Conservation (phyloP, 257 asterid genomes). For the Leptodermis oblonga region DNA sequence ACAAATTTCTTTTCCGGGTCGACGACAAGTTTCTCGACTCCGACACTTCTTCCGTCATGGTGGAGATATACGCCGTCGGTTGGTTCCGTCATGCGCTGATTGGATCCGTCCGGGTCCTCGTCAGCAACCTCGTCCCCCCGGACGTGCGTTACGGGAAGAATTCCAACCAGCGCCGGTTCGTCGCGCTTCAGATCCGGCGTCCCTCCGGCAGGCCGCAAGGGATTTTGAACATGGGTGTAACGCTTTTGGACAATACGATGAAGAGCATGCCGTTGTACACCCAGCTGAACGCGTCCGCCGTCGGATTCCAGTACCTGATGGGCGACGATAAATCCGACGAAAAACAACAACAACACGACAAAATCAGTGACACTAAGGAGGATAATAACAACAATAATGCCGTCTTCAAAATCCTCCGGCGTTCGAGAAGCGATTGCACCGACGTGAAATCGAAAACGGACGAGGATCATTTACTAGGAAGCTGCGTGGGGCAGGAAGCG, state of each 20-base stretch:
- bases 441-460: constrained; percentile 7
- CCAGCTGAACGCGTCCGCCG: constrained; percentile 26
- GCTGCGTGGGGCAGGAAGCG: neutral
- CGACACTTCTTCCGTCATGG: constrained; percentile 30
- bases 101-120: constrained; percentile 29
- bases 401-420: constrained; percentile 9
- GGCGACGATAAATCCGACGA: constrained; percentile 18
- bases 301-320: constrained; percentile 25
- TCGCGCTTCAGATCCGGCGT: constrained; percentile 65
- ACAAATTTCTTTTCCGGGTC: constrained; percentile 54
- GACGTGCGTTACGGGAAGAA: constrained; percentile 13
- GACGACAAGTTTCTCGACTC: constrained; percentile 41
- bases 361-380: neutral
- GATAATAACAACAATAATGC: neutral
- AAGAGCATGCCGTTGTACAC: constrained; percentile 48
- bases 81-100: constrained; percentile 31
- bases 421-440: constrained; percentile 37
- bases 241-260: constrained; percentile 48
- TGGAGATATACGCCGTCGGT: constrained; percentile 28
- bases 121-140: constrained; percentile 21
- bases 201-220: constrained; percentile 75
- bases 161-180: constrained; percentile 30
- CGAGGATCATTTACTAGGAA: neutral
- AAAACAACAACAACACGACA: neutral
- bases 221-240: constrained; percentile 59